Percentiles rank a stretch among this genome's conserved stretches.
Conservation (phyloP, 2,329 filamentous ascomycete species). For the Fusarium avenaceum region DNA sequence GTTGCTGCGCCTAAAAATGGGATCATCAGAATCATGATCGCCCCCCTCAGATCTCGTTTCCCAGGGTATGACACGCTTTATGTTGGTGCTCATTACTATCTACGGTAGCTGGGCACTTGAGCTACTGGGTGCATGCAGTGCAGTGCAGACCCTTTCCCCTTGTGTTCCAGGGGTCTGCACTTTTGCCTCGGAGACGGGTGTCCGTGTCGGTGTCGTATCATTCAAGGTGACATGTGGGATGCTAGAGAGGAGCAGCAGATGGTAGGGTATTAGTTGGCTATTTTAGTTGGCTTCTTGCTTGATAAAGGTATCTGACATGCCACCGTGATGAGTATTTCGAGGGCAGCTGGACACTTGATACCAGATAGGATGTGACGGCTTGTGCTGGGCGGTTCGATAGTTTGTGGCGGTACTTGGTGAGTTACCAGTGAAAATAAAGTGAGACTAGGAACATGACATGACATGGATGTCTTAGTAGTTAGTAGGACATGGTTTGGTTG, state of each 20-base stretch:
- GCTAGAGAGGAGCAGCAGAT: not conserved
- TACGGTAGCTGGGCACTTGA: not conserved
- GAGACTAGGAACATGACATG: constrained; percentile 28
- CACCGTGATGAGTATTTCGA: not conserved
- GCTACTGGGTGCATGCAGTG: not conserved
- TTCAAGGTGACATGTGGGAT: constrained; percentile 29
- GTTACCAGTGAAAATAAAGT: constrained; percentile 18
- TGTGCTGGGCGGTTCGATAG: constrained; percentile 24
- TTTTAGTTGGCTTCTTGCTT: constrained; percentile 2
- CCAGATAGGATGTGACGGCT: constrained; percentile 11
- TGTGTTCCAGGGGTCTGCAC: constrained; percentile 41
- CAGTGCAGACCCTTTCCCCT: constrained; percentile 26
- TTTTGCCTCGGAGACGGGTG: constrained; percentile 35
- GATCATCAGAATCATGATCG: constrained; percentile 33
- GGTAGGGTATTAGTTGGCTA: constrained; percentile 11
- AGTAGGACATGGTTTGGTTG: constrained; percentile 5
- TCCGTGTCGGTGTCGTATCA: constrained; percentile 26
- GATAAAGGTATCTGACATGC: not conserved
- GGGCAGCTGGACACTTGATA: constrained; percentile 32
- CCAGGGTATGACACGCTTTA: constrained; percentile 33
- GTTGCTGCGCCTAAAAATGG: constrained; percentile 28
- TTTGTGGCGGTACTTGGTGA: constrained; percentile 35
- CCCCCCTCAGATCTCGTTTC: constrained; percentile 26
- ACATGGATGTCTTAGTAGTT: constrained; percentile 10
- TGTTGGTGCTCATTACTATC: constrained; percentile 2